Conservation (phyloP, 441 rosid genomes). For the Bruguiera hainesii region DNA sequence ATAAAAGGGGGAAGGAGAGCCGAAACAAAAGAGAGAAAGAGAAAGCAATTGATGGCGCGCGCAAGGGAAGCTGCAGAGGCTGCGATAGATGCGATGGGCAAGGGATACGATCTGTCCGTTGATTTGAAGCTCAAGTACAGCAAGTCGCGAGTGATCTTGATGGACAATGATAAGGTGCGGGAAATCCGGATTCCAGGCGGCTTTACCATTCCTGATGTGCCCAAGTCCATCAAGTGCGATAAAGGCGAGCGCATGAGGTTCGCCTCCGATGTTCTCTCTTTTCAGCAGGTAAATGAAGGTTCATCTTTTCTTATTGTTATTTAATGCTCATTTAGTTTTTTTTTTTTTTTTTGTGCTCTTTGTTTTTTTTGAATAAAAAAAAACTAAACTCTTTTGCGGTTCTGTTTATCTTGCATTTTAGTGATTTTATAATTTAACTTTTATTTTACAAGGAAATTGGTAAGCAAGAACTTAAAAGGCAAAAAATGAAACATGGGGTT, state of each 20-base stretch:
- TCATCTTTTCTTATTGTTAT: background rate
- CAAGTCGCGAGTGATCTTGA: slow-evolving; percentile 26
- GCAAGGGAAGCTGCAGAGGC: slow-evolving; percentile 29
- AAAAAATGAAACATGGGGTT: too few species aligned
- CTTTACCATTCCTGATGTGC: slow-evolving; percentile 50
- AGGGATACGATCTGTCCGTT: slow-evolving; percentile 64
- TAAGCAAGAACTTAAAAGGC: too few species aligned
- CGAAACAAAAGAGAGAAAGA: background rate
- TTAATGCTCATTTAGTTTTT: background rate
- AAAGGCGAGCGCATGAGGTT: slow-evolving; percentile 79
- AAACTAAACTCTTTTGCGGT: background rate
- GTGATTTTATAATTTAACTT: too few species aligned
- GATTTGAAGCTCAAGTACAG: slow-evolving; percentile 78
- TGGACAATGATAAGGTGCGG: slow-evolving; percentile 16
- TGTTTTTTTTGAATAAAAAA: too few species aligned
- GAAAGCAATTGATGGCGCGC: background rate
- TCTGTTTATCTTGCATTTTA: too few species aligned
- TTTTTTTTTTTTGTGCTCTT: background rate
- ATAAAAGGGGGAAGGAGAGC: background rate
- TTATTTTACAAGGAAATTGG: too few species aligned
- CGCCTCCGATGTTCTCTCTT: slow-evolving; percentile 78
- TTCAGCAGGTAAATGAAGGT: slow-evolving; percentile 63
- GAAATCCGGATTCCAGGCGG: slow-evolving; percentile 22
- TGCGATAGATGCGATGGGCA: slow-evolving; percentile 27
- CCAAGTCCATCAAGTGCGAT: slow-evolving; percentile 82